These are phyloP conservation scores for Aechmea fasciata DNA, from an alignment of 176 grass and related monocot species.

Conservation along the genomic window DNA sequence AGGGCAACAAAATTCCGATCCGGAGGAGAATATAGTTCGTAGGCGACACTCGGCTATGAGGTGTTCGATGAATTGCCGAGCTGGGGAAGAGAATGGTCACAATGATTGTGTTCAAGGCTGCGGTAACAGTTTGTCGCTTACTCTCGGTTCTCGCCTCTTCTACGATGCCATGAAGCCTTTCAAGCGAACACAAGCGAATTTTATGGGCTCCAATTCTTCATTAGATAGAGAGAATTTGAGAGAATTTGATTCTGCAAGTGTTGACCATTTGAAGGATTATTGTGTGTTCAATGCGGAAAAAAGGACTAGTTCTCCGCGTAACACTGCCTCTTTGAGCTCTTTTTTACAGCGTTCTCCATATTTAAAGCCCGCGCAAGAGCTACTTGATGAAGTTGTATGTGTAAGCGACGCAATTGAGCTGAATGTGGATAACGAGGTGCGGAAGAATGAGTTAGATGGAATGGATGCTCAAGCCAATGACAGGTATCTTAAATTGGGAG, in stretches of 20 bases:
- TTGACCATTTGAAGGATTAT: not conserved
- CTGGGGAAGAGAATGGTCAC: slow-evolving; percentile 11
- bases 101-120: slow-evolving; percentile 6
- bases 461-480: not conserved
- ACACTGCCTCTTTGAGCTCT: slow-evolving; percentile 16
- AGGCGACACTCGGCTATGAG: not conserved
- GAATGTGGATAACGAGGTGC: slow-evolving; percentile 8
- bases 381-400: slow-evolving; percentile 60
- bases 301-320: not conserved
- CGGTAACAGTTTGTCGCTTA: slow-evolving; percentile 30
- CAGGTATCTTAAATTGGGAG: slow-evolving; percentile 19
- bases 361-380: slow-evolving; percentile 63
- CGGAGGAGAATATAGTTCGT: not conserved
- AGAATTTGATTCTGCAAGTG: not conserved
- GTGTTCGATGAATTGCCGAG: slow-evolving; percentile 17
- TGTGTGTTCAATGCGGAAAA: slow-evolving; percentile 9
- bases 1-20: not conserved
- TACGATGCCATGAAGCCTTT: not conserved
- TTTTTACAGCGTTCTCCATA: slow-evolving; percentile 42
- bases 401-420: slow-evolving; percentile 25
- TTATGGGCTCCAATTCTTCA: not conserved
- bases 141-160: slow-evolving; percentile 29
- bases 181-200: not conserved
- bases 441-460: not conserved
- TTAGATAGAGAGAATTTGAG: not conserved